These are phyloP conservation scores for Luffa aegyptiaca DNA, from an alignment of 306 rosid genomes.

Conservation along the genomic window DNA sequence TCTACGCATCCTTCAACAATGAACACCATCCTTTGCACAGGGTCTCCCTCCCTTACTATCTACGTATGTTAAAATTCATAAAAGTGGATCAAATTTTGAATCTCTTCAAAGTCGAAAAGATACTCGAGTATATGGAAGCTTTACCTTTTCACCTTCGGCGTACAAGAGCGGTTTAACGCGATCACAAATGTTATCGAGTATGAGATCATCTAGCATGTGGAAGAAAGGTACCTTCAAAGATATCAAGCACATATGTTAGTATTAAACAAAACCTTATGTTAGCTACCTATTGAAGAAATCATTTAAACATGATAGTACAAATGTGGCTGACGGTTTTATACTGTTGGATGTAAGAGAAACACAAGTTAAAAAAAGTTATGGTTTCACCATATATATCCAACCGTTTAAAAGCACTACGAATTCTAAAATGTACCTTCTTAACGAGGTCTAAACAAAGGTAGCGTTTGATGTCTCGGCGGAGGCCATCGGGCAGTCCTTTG, in stretches of 20 bases:
- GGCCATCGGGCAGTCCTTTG: conserved; percentile 81
- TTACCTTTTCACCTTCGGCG: conserved; percentile 85
- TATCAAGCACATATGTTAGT: neutral
- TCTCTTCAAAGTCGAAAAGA: neutral
- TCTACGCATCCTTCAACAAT: conserved; percentile 66
- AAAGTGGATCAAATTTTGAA: neutral
- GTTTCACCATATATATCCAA: no score
- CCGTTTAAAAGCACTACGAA: no score
- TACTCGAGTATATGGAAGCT: neutral
- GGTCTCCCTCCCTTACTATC: conserved; percentile 95
- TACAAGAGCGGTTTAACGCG: conserved; percentile 71
- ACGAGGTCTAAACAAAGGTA: conserved; percentile 76
- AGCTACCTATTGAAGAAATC: no score
- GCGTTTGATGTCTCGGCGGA: conserved; percentile 85
- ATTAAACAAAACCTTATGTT: no score
- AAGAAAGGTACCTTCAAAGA: conserved; percentile 66
- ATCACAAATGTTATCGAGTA: conserved; percentile 91
- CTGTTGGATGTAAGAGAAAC: no score
- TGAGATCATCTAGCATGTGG: conserved; percentile 81
- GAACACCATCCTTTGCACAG: conserved; percentile 74
- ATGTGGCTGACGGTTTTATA: no score
- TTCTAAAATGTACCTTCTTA: conserved; percentile 36
- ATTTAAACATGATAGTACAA: no score
- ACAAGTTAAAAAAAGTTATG: no score
- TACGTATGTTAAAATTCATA: conserved; percentile 12